Conservation (phyloP, 208 protist species). For the Porcisia hertigi region DNA sequence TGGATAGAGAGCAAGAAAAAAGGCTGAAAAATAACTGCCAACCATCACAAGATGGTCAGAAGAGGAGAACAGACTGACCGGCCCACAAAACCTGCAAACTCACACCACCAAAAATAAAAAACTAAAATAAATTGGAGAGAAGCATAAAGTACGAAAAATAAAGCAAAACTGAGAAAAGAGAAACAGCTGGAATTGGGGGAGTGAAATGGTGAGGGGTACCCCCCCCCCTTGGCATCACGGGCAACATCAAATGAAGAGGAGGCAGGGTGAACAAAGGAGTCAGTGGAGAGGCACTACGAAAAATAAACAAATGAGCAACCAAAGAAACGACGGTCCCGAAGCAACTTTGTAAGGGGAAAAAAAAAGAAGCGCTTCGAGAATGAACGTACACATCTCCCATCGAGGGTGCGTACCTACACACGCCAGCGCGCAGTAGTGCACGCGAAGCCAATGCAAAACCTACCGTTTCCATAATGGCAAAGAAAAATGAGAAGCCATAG, state of each 20-base stretch:
- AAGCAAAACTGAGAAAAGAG: constrained; percentile 1
- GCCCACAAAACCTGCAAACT: too few relatives aligned
- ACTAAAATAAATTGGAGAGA: constrained; percentile 7
- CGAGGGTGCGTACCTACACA: background rate
- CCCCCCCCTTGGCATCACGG: too few relatives aligned
- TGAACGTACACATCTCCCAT: background rate
- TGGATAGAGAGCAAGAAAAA: too few relatives aligned
- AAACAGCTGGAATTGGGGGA: background rate
- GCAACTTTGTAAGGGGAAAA: too few relatives aligned
- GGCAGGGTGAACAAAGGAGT: too few relatives aligned
- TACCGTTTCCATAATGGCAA: background rate
- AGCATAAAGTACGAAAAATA: background rate
- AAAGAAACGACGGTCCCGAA: too few relatives aligned
- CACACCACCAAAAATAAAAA: background rate
- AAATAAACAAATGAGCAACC: too few relatives aligned
- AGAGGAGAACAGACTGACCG: too few relatives aligned
- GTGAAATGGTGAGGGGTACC: background rate
- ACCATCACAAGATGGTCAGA: too few relatives aligned
- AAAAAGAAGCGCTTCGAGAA: background rate
- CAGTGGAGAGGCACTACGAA: too few relatives aligned
- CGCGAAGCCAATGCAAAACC: background rate
- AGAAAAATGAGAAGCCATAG: background rate
- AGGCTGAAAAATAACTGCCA: too few relatives aligned
- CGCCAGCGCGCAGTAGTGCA: background rate
- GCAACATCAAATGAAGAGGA: too few relatives aligned